Percentiles rank a stretch among this genome's conserved stretches.
Evolutionary conservation across 176 grass and related monocot species (phyloP).

Genomic region (Paspalum notatum): DNA sequence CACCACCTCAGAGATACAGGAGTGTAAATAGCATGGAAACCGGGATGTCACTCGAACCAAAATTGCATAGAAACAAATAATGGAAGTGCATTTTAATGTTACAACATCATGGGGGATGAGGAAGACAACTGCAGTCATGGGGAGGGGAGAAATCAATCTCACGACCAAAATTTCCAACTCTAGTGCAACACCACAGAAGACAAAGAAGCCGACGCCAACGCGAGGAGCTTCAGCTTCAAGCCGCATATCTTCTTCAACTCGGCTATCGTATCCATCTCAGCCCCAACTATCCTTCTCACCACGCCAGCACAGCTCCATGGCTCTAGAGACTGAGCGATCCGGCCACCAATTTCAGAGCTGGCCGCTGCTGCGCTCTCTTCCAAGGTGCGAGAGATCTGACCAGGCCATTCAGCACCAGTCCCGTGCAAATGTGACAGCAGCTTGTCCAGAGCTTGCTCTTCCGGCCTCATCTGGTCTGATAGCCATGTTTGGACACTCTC

Average conservation of each 20-base stretch:
- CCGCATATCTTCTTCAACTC: constrained; percentile 58
- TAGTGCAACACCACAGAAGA: constrained; percentile 31
- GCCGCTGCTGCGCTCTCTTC: constrained; percentile 54
- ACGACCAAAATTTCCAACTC: constrained; percentile 31
- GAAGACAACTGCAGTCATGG: constrained; percentile 7
- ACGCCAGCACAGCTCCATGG: constrained; percentile 61
- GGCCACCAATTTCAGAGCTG: constrained; percentile 56
- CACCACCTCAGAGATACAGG: too few species aligned
- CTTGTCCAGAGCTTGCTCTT: constrained; percentile 69
- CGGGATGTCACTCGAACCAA: constrained; percentile 30
- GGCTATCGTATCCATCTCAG: constrained; percentile 51
- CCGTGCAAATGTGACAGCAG: constrained; percentile 64
- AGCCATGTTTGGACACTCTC: constrained; percentile 58
- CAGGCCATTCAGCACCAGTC: constrained; percentile 48
- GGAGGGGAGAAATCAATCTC: constrained; percentile 6
- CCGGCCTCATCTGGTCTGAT: constrained; percentile 62
- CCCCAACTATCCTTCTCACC: constrained; percentile 57
- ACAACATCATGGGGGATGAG: constrained; percentile 25
- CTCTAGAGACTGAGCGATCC: constrained; percentile 58
- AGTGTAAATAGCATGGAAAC: not conserved
- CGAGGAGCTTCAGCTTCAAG: constrained; percentile 68
- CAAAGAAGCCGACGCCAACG: constrained; percentile 41
- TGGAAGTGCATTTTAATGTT: constrained; percentile 10
- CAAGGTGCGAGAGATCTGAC: constrained; percentile 52
- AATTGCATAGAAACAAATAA: constrained; percentile 33